Base-by-base conservation (phyloP, 2,329 filamentous ascomycete species). In the Leptoxyphium fumago region DNA sequence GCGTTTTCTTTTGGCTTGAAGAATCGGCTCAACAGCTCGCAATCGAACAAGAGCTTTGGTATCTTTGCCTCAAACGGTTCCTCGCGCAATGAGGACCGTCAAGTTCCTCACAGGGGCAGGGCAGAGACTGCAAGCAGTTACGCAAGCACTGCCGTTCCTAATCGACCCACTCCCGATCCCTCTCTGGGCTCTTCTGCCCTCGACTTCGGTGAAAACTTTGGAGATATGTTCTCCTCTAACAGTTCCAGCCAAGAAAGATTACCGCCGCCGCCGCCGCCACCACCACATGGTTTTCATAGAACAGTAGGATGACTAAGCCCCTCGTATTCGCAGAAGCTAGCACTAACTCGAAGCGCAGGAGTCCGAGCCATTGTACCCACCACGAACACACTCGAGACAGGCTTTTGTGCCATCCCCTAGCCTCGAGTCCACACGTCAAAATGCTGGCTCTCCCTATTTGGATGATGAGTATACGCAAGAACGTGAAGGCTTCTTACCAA, bases 1-100 rank as follows among this genome's bases (percentile, higher is more conserved):
- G 71, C 72, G 1, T 70, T 75, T 50, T 75, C 72, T 0, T 74
- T 75, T 49, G 71, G 70, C 26, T 39, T 52, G 38, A 54, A 54
- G 42, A 55, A 52, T 15, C 32, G 32, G 13, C 32, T 36, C 13
- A 36, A 36, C 32, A 36, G 32, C 32, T 36, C 43, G 50, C 64
- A 61, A 42, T 65, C 61, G 43, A 26, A 48, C 46, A 36, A 48
- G 43, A 18, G 44, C 44, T 29, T 46, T 51, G 15, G 41, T 10
- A 39, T 39, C 15, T 21, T 42, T 4, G 41, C 38, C 11, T 34
- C 38, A 26, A 41, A 14, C 17, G 17, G 10, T 6, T 29, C 15
- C 6, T 29, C n/a, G n/a, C 17, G 21, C 13, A 38, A 40, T 10
- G 34, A 47, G 29, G 44, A 45, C 18, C 45, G 39, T 18, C 46